These are phyloP conservation scores for Echeveria elegans DNA, from an alignment of 164 flowering plant species.

Conservation along the genomic window DNA sequence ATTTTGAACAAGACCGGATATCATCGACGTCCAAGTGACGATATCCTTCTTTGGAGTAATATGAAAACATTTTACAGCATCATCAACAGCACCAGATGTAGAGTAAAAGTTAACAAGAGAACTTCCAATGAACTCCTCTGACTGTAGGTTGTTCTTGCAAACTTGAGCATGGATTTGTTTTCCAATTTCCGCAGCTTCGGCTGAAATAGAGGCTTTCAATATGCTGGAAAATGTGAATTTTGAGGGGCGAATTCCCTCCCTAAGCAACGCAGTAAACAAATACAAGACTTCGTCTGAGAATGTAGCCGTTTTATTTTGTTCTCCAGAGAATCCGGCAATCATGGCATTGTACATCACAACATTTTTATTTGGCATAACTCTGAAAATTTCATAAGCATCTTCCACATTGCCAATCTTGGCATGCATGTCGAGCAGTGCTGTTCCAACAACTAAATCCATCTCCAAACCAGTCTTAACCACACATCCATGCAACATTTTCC, in stretches of 20 bases:
- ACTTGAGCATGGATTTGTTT: slow-evolving; percentile 56
- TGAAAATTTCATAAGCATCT: slow-evolving; percentile 29
- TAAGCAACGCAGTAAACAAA: slow-evolving; percentile 39
- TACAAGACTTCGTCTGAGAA: slow-evolving; percentile 22
- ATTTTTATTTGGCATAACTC: slow-evolving; percentile 29
- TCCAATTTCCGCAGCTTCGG: slow-evolving; percentile 31
- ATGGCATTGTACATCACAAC: slow-evolving; percentile 52
- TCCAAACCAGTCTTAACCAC: slow-evolving; percentile 34
- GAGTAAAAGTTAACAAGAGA: slow-evolving; percentile 41
- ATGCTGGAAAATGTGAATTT: slow-evolving; percentile 45
- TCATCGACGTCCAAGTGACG: slow-evolving; percentile 38
- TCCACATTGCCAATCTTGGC: slow-evolving; percentile 32
- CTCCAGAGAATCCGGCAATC: slow-evolving; percentile 18
- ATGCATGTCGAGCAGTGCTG: slow-evolving; percentile 58
- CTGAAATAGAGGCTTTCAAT: slow-evolving; percentile 35
- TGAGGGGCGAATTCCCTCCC: slow-evolving; percentile 36
- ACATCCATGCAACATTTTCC: slow-evolving; percentile 35
- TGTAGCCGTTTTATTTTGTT: no score
- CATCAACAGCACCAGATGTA: slow-evolving; percentile 19
- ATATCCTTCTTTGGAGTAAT: slow-evolving; percentile 33
- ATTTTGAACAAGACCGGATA: slow-evolving; percentile 31
- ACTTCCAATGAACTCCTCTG: no score
- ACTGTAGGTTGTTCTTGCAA: slow-evolving; percentile 33
- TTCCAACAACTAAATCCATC: slow-evolving; percentile 37
- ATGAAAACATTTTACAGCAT: slow-evolving; percentile 35